Conservation (phyloP, 2,329 filamentous ascomycete genomes). For the Fusarium napiforme region DNA sequence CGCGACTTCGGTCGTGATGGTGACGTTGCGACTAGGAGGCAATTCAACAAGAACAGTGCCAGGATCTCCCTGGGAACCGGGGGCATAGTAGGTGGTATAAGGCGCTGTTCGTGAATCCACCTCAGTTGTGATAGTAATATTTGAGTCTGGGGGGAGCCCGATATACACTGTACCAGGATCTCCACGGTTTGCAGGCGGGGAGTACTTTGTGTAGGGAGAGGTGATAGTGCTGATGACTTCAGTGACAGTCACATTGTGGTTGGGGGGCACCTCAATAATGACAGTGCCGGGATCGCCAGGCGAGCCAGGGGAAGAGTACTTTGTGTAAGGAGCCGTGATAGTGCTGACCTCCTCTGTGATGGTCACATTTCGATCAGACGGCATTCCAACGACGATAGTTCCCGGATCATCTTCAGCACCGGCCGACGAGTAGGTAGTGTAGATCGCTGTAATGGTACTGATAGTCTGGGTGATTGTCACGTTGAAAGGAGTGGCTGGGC, state of each 20-base stretch:
- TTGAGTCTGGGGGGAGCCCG: conserved; percentile 10
- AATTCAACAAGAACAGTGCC: conserved; percentile 15
- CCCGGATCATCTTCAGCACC: conserved; percentile 19
- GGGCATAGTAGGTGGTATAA: conserved; percentile 10
- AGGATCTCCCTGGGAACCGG: not conserved
- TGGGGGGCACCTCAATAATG: conserved; percentile 15
- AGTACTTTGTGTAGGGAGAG: conserved; percentile 14
- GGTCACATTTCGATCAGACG: conserved; percentile 24
- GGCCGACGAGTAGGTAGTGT: conserved; percentile 24
- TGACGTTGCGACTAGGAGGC: not conserved
- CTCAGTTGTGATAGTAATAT: conserved; percentile 19
- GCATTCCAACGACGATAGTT: conserved; percentile 21
- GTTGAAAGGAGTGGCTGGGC: conserved; percentile 8
- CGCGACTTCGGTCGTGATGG: conserved; percentile 9
- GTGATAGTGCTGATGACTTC: conserved; percentile 14
- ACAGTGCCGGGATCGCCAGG: conserved; percentile 23
- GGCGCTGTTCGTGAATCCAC: not conserved
- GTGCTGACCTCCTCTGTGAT: conserved; percentile 12
- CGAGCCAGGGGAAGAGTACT: conserved; percentile 10
- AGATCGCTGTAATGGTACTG: conserved; percentile 24
- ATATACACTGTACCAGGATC: conserved; percentile 24
- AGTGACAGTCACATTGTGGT: conserved; percentile 22
- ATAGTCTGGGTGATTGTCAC: conserved; percentile 24
- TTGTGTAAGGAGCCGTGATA: conserved; percentile 16
- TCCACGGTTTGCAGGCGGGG: not conserved